Evolutionary conservation across 164 flowering plant species (phyloP), one percentile per base, ranked within the genome.

Genomic region (Taxillus chinensis): DNA sequence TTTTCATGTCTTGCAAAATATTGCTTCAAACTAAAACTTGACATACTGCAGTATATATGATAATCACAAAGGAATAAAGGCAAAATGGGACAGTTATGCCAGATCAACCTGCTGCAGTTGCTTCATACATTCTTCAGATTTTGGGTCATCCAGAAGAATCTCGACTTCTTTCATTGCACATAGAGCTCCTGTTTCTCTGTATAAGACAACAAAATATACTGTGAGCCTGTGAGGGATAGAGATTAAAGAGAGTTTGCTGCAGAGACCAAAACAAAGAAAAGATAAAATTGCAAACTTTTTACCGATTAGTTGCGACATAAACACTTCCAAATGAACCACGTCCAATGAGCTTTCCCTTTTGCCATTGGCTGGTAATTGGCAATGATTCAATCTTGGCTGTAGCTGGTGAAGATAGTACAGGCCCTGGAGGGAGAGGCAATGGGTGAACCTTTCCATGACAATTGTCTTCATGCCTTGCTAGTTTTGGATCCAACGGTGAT

Each of bases 111-210:
- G 98, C 75, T 87, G 83, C 65, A 92, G 69, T 67, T 92, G 98
- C 67, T 76, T 83, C 52, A 90, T 81, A 67, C 83, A 68, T 73
- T 92, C 98, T 14, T 79, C 83, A 69, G 90, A 85, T 66, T 90
- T 90, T 27, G 92, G 79, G 61, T 92, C 98, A 79, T 85, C 96
- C 10, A 85, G 90, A 69, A 79, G 73, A 54, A 92, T 57, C 57
- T 80, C 83, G 42, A 90, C 98, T 76, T 90, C 98, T 81, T 92
- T 92, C 93, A 92, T 90, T 15, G 98, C 96, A 82, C 96, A 92
- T 27, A 83, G 69, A 40, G 96, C 97, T 63, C 95, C 97, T 72
- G 92, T 86, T 77, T 82, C 85, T 59, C 96, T 92, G 78, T 72
- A 14, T 11, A 48, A 48, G 9, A 48, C 9, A 11, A 48, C 13